Base-by-base conservation (phyloP, 1,284 basidiomycete species). In the Dichomitus squalens region DNA sequence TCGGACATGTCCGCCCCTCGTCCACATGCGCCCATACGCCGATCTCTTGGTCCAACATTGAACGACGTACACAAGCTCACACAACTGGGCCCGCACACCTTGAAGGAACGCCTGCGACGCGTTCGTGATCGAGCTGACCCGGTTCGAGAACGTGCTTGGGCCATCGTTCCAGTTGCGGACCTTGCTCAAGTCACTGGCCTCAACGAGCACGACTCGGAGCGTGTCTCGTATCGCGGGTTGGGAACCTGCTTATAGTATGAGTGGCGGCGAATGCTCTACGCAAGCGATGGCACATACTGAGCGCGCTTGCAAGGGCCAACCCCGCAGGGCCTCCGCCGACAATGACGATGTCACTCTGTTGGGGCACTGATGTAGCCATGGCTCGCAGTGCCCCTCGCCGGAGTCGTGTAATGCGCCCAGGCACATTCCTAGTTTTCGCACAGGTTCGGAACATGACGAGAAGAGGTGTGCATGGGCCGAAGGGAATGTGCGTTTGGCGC, bases 321-420 rank as follows among this genome's bases (percentile, higher is more conserved):
- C 96, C 96, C 1, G 87, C 94, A 20, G 95, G 95, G 1, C 96
- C 96, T 44, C 95, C 96, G 14, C 96, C 96, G 35, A 98, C 93
- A 64, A 98, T 92, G 33, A 97, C 92, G 52, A 97, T 80, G 71
- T 97, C 95, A 62, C 83, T 87, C 53, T 91, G 64, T 41, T 68
- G 56, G 1, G 53, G 51, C 8, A 38, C 40, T 14, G 25, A 31
- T 4, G 55, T 41, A 14, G 50, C 7, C 20, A 52, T 21, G 4
- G 27, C 39, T 33, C 39, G n/a, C 3, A n/a, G 8, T 8, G 25
- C n/a, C 6, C 18, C 18, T 41, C 25, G 5, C 20, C 5, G 44
- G 4, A 21, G n/a, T 8, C 14, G 25, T 27, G 5, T 11, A 21
- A 11, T 18, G 29, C n/a, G 12, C 11, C 8, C 14, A 20, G 21